Conservation (phyloP, 202 grass and related monocot species). For the Schoenoplectus triqueter region DNA sequence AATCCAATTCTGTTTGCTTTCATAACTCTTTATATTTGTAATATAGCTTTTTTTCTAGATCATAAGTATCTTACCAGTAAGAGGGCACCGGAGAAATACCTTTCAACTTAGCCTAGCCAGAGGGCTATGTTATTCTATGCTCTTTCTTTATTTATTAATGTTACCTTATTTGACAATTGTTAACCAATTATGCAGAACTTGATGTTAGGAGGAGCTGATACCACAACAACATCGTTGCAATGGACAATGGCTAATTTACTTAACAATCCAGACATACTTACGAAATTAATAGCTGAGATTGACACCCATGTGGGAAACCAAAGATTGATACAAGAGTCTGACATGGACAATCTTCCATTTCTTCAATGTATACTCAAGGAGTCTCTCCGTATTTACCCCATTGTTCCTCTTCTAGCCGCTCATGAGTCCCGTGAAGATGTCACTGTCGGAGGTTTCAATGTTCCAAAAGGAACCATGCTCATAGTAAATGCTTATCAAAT, state of each 20-base stretch:
- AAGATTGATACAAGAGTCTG: neutral
- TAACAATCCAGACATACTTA: neutral
- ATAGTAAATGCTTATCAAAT: conserved; percentile 57
- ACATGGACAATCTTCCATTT: conserved; percentile 24
- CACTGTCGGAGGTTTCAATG: conserved; percentile 24
- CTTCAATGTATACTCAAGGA: conserved; percentile 29
- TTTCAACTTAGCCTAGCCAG: neutral
- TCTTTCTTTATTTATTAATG: too few species aligned
- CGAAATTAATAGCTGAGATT: neutral
- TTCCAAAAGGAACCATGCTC: conserved; percentile 48
- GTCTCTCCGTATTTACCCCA: conserved; percentile 53
- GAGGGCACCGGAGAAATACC: neutral
- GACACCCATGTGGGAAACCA: neutral
- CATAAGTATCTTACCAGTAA: neutral
- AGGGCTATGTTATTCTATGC: too few species aligned
- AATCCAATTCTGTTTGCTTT: too few species aligned
- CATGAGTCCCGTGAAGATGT: conserved; percentile 35
- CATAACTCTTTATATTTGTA: too few species aligned
- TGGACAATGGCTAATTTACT: neutral
- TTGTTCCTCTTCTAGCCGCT: neutral
- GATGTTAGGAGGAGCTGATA: neutral
- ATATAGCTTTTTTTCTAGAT: neutral
- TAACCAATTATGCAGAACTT: neutral
- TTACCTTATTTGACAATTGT: neutral
- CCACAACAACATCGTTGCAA: neutral